Evolutionary conservation across 495 filamentous ascomycete genomes (phyloP).

Genomic region (Polyplosphaeria fusca): DNA sequence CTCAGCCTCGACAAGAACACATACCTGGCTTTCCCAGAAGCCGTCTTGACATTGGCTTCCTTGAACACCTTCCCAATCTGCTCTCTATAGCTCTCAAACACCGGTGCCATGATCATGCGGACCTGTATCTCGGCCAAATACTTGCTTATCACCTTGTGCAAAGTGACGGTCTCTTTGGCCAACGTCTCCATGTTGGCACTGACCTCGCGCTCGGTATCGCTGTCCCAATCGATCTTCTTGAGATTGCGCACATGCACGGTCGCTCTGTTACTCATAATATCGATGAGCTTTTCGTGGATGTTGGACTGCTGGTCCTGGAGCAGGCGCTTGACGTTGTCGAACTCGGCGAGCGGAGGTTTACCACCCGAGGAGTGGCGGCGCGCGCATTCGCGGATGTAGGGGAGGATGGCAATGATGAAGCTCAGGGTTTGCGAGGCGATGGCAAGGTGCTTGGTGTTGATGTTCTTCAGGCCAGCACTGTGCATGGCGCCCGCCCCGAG

Average conservation of each 20-base stretch:
- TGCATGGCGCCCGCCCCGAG: constrained; percentile 88
- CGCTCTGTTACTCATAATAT: constrained; percentile 87
- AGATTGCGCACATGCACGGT: constrained; percentile 68
- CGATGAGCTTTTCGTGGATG: constrained; percentile 92
- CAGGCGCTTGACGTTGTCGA: constrained; percentile 84
- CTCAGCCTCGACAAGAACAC: constrained; percentile 19
- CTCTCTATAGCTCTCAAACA: constrained; percentile 81
- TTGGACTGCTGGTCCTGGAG: constrained; percentile 90
- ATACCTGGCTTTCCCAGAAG: constrained; percentile 69
- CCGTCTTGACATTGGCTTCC: constrained; percentile 62
- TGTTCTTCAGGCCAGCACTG: constrained; percentile 91
- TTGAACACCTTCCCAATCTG: constrained; percentile 75
- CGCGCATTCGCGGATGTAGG: constrained; percentile 87
- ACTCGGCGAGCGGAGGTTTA: constrained; percentile 70
- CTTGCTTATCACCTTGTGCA: constrained; percentile 84
- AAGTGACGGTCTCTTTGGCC: constrained; percentile 79
- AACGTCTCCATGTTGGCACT: constrained; percentile 89
- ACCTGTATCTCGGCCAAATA: constrained; percentile 78
- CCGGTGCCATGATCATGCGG: constrained; percentile 80
- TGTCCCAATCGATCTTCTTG: constrained; percentile 73
- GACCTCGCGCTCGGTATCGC: constrained; percentile 39
- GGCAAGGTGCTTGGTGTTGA: constrained; percentile 92
- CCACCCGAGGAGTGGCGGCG: constrained; percentile 66
- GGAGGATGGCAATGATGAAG: constrained; percentile 82
- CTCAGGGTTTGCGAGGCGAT: constrained; percentile 85